These are phyloP conservation scores for Gryganskiella cystojenkinii DNA, from an alignment of 192 early-diverging fungal species.

Conservation along the genomic window DNA sequence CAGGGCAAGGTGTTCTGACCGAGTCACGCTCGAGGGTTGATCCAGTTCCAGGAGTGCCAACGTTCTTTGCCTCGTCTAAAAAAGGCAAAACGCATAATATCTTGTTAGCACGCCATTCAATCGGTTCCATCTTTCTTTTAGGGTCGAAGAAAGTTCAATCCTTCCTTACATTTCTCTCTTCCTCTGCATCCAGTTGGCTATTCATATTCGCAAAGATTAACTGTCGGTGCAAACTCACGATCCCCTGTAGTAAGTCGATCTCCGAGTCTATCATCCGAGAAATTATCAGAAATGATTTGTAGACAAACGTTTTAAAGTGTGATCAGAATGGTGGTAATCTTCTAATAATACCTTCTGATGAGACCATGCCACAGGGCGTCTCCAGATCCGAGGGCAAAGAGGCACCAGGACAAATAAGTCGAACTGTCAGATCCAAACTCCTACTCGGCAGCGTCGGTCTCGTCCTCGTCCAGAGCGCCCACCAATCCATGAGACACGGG, in stretches of 20 bases:
- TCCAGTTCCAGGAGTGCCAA: slow-evolving; percentile 25
- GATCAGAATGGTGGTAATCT: background rate
- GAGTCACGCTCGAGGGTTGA: slow-evolving; percentile 24
- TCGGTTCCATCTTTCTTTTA: no score
- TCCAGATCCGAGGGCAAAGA: slow-evolving; percentile 9
- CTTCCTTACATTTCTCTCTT: slow-evolving; percentile 17
- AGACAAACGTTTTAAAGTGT: no score
- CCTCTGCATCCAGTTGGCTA: background rate
- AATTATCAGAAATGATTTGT: background rate
- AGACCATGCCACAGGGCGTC: slow-evolving; percentile 22
- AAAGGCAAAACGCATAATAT: background rate
- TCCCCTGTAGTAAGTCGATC: slow-evolving; percentile 22
- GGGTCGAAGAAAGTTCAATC: background rate
- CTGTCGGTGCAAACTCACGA: slow-evolving; percentile 29
- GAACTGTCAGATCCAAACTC: slow-evolving; percentile 22
- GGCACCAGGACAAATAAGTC: slow-evolving; percentile 26
- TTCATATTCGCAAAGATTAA: slow-evolving; percentile 12
- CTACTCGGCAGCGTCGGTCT: background rate
- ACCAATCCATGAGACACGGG: slow-evolving; percentile 41
- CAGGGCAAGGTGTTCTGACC: slow-evolving; percentile 40
- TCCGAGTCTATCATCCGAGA: slow-evolving; percentile 26
- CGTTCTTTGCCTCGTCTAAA: slow-evolving; percentile 24
- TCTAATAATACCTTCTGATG: slow-evolving; percentile 30
- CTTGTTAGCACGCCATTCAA: background rate
- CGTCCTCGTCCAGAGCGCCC: background rate